Base-by-base conservation (phyloP, 305 asterid species). In the Ruellia speciosa region DNA sequence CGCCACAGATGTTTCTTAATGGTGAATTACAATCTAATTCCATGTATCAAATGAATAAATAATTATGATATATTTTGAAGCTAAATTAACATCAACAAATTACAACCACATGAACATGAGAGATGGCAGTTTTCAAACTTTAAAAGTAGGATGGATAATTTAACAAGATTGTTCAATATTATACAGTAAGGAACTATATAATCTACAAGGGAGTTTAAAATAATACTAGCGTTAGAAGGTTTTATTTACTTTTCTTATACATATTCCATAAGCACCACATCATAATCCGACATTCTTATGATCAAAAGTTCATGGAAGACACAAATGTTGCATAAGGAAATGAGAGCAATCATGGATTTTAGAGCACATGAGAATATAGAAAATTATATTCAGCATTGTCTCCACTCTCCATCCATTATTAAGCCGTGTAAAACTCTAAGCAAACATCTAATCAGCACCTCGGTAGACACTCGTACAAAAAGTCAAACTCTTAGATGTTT, bases 51-150 rank as follows among this genome's bases (percentile, higher is more conserved):
- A 49, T 8, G 52, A 48, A 18, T 56, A 47, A 12, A 14, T 40
- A 53, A 48, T 52, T 41, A 54, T 34, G 34, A 18, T 54, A 41
- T 51, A 14, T 43, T 20, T 35, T 54, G 48, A 0, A 43, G 11
- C 31, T 16, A 40, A 58, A 41, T 50, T 35, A 16, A 59, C 34
- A 33, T 18, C 43, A 59, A 33, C 62, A 41, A 53, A 39, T 28
- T 43, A 43, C 49, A 43, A 6, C 15, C 49, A 13, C 49, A 14
- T 14, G 3, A n/a, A 14, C 49, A 14, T 14, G 49, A 11, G 49
- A 14, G 6, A 43, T 43, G 20, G 19, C 14, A 19, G 34, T 7
- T 50, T 50, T 50, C 18, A 50, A 50, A 9, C 3, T 9, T 50
- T 14, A 50, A 4, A 18, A 47, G 10, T 9, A 11, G 15, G 14